A percentile compares a stretch with the other conserved stretches of the same genome.
Conservation (phyloP, 2,329 filamentous ascomycete species). For the Teratosphaeria nubilosa region DNA sequence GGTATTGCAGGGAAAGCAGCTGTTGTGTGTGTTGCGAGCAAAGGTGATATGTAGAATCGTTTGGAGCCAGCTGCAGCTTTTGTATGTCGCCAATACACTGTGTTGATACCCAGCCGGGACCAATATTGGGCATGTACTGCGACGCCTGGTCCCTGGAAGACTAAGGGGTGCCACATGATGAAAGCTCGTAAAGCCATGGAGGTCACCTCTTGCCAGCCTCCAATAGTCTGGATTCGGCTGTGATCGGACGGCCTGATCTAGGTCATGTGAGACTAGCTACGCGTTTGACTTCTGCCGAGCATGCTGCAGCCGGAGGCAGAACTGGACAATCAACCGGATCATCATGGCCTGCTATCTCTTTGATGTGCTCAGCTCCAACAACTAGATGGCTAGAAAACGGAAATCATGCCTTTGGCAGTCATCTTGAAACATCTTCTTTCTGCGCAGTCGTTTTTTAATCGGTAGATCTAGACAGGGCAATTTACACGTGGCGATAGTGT, state of each 20-base stretch:
- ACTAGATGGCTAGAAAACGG: not conserved
- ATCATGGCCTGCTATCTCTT: not conserved
- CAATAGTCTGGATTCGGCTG: constrained; percentile 1
- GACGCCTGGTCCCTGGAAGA: constrained; percentile 1
- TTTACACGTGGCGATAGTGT: not conserved
- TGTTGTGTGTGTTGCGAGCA: not conserved
- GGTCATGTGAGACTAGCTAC: not conserved
- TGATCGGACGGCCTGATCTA: not conserved
- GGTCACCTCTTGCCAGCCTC: constrained; percentile 1
- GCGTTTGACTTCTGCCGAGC: not conserved
- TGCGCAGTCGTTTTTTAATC: not conserved
- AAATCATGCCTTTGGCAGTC: not conserved
- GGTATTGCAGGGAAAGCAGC: not conserved
- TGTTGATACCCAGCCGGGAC: not conserved
- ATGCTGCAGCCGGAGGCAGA: not conserved
- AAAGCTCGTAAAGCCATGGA: not conserved
- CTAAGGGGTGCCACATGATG: not conserved
- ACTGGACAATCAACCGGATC: not conserved
- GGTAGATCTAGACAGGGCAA: not conserved
- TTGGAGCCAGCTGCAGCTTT: not conserved
- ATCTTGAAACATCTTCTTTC: not conserved
- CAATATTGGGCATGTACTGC: not conserved
- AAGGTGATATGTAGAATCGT: not conserved
- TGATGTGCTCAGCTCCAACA: not conserved
- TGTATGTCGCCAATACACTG: not conserved